Evolutionary conservation across 495 filamentous ascomycete genomes (phyloP).

Genomic region (Geoglossum glabrum): DNA sequence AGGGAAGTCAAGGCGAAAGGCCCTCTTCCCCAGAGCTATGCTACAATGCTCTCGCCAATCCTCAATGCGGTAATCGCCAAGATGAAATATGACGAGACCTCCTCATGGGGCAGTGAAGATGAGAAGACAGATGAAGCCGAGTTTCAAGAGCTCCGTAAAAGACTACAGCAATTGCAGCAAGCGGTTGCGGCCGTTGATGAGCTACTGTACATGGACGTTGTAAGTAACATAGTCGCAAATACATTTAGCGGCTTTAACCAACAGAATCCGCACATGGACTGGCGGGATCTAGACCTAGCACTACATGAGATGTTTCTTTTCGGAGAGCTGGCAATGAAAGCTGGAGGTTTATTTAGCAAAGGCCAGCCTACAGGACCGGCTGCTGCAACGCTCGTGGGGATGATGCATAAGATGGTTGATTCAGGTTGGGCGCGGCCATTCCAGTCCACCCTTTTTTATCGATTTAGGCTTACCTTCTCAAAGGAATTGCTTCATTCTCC

Average conservation of each 20-base stretch:
- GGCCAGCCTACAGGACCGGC: slow-evolving; percentile 53
- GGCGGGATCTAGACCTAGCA: slow-evolving; percentile 91
- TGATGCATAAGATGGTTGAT: slow-evolving; percentile 90
- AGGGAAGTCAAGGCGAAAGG: slow-evolving; percentile 44
- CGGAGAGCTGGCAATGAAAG: slow-evolving; percentile 73
- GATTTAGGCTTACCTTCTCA: background rate
- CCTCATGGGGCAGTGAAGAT: slow-evolving; percentile 67
- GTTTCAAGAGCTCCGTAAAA: slow-evolving; percentile 81
- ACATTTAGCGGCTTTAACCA: slow-evolving; percentile 61
- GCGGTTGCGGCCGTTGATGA: slow-evolving; percentile 72
- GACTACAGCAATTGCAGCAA: slow-evolving; percentile 76
- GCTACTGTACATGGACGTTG: slow-evolving; percentile 60
- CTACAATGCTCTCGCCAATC: slow-evolving; percentile 62
- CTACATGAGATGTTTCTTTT: slow-evolving; percentile 93
- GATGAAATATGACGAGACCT: slow-evolving; percentile 92
- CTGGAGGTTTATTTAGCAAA: slow-evolving; percentile 66
- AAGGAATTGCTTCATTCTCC: slow-evolving; percentile 61
- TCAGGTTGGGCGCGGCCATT: slow-evolving; percentile 41
- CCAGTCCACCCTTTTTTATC: background rate
- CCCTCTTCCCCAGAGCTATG: slow-evolving; percentile 43
- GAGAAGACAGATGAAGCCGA: slow-evolving; percentile 96
- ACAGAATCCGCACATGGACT: slow-evolving; percentile 55
- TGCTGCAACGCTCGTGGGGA: slow-evolving; percentile 55
- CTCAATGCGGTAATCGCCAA: slow-evolving; percentile 80
- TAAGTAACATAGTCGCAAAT: slow-evolving; percentile 60